Base-by-base conservation (phyloP, 192 early-diverging fungal species). In the Martensiomyces pterosporus region DNA sequence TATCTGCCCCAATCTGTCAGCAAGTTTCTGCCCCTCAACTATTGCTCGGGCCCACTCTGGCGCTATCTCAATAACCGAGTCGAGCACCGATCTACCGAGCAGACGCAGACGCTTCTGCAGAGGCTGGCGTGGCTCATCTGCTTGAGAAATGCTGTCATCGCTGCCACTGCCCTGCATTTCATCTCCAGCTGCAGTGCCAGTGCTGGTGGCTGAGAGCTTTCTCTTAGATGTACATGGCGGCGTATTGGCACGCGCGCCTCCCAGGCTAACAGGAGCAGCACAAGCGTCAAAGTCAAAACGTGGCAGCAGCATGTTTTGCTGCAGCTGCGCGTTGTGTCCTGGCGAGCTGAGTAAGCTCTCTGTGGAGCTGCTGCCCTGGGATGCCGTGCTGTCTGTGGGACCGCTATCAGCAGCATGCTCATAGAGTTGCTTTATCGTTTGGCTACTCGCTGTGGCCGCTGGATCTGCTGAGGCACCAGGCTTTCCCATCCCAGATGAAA, bases 11-110 rank as follows among this genome's bases (percentile, higher is more conserved):
- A 59, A 52, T 2, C 22, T 25, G 26, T 71, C 67, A 3, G 67
- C 67, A 10, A 47, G 14, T 6, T 27, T 32, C 13, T 50, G 55
- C 0, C 57, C 60, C 18, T 53, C 48, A 13, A 71, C 48, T 24
- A 24, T 33, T 5, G 42, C 37, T 18, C 61, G 67, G 12, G 67
- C 67, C 67, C 67, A 71, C 1, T 52, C 52, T 9, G 67, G 67
- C 32, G 67, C 67, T 34, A 64, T 64, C 7, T 63, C 60, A 9
- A 60, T 37, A 8, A 48, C 54, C 37, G 48, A 50, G 5, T 48
- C 52, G 10, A 71, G 5, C 38, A 59, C 34, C 8, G 52, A 10
- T 13, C 26, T 37, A 4, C 67, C 67, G 1, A 64, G 4, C 9
- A 36, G 46, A 17, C 61, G 52, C 52, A 71, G 43, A 14, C 48